These are phyloP conservation scores for Voacanga thouarsii DNA, from an alignment of 257 asterid species.

Conservation along the genomic window DNA sequence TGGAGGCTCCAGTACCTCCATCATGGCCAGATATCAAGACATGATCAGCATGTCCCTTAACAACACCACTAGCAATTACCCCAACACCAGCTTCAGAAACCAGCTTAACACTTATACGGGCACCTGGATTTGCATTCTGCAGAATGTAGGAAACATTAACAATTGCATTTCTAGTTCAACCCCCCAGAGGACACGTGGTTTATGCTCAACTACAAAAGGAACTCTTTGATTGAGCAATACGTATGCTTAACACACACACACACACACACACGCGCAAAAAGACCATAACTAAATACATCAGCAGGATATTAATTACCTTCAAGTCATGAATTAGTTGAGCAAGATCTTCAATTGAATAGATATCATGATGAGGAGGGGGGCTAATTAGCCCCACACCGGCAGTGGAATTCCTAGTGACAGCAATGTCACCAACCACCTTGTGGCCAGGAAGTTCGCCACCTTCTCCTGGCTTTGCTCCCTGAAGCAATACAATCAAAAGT, in stretches of 20 bases:
- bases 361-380: constrained; percentile 99
- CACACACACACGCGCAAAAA: too few relatives aligned
- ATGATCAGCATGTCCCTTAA: constrained; percentile 98
- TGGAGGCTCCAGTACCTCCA: constrained; percentile 98
- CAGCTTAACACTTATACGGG: constrained; percentile 95
- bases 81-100: constrained; percentile 99
- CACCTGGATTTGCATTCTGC: constrained; percentile 93
- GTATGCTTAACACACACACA: neutral
- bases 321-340: constrained; percentile 98
- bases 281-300: too few relatives aligned
- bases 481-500: constrained; percentile 33
- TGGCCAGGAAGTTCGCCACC: constrained; percentile 99
- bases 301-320: constrained; percentile 50
- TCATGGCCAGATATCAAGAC: constrained; percentile 97
- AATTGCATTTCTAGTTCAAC: neutral
- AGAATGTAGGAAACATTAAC: constrained; percentile 9
- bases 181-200: neutral
- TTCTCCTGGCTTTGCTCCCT: constrained; percentile 99
- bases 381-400: constrained; percentile 99
- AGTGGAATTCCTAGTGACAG: constrained; percentile 93
- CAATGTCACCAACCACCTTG: constrained; percentile 97
- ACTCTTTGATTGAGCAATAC: neutral
- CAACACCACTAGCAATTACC: constrained; percentile 97
- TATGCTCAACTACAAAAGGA: neutral
- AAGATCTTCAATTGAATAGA: constrained; percentile 96